These are phyloP conservation scores for Coemansia guatemalensis DNA, from an alignment of 192 early-diverging fungal genomes.

Conservation along the genomic window DNA sequence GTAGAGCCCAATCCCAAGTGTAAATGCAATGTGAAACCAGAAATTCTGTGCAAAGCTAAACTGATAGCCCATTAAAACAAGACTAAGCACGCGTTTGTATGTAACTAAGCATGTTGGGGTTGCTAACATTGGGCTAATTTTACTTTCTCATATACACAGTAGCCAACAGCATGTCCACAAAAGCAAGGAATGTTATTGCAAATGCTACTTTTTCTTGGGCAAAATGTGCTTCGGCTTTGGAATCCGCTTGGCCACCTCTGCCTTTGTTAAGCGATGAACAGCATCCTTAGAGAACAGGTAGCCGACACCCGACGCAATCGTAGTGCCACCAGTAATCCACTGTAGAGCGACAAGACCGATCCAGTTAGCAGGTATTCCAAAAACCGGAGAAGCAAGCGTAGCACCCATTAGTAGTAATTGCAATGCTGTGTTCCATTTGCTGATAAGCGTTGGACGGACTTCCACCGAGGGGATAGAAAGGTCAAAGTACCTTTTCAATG, in stretches of 20 bases:
- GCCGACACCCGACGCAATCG: slow-evolving; percentile 74
- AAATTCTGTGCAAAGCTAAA: no score
- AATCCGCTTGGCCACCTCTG: slow-evolving; percentile 47
- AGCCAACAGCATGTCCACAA: not conserved
- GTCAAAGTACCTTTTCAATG: slow-evolving; percentile 81
- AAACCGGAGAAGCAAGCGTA: slow-evolving; percentile 71
- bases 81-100: no score
- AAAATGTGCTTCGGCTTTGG: slow-evolving; percentile 32
- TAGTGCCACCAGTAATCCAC: slow-evolving; percentile 65
- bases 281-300: slow-evolving; percentile 75
- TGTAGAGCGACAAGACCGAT: slow-evolving; percentile 61
- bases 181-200: not conserved
- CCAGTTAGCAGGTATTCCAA: slow-evolving; percentile 60
- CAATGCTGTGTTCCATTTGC: slow-evolving; percentile 87
- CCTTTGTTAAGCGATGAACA: slow-evolving; percentile 62
- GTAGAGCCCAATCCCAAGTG: no score
- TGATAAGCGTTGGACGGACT: slow-evolving; percentile 82
- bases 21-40: no score
- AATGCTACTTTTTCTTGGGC: slow-evolving; percentile 21
- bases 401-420: slow-evolving; percentile 81
- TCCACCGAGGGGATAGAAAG: slow-evolving; percentile 88
- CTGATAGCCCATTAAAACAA: no score
- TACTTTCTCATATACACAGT: not conserved
- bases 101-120: no score
- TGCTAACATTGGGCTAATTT: not conserved